phyloP scores from a whole-genome alignment of 1,284 basidiomycete species.

The Puccinia polysora region DNA sequence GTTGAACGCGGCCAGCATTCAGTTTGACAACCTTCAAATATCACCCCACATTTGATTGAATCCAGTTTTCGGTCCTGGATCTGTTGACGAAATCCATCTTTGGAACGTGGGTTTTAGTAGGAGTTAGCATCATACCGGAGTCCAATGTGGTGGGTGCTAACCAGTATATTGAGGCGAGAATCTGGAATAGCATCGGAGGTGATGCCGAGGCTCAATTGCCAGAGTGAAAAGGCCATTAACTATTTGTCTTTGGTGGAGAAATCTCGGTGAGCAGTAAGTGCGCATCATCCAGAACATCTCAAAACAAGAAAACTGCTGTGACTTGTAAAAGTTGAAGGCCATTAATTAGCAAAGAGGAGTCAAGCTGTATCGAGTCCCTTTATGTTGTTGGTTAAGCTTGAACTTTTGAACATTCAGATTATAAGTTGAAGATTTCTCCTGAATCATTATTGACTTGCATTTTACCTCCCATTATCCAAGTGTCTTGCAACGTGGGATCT shows the following conservation, averaged over 20 bases:
- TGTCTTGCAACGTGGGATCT: no score
- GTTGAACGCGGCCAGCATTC: neutral
- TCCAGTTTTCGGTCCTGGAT: slow-evolving; percentile 10
- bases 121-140: slow-evolving; percentile 27
- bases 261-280: no score
- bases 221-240: neutral
- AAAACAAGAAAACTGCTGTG: no score
- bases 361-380: no score
- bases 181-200: slow-evolving; percentile 23
- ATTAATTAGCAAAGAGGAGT: no score
- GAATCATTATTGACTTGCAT: neutral
- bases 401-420: neutral
- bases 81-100: slow-evolving; percentile 9
- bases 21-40: neutral
- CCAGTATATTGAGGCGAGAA: slow-evolving; percentile 14
- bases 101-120: slow-evolving; percentile 11
- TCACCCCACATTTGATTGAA: neutral
- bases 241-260: no score
- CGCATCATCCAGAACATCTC: no score
- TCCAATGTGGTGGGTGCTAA: slow-evolving; percentile 17
- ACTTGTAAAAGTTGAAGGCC: no score
- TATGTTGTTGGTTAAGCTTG: no score
- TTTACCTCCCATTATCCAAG: no score
- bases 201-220: neutral
- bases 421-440: neutral